These are phyloP conservation scores for Solanum hybrid DNA, from an alignment of 305 asterid species.

Conservation along the genomic window DNA sequence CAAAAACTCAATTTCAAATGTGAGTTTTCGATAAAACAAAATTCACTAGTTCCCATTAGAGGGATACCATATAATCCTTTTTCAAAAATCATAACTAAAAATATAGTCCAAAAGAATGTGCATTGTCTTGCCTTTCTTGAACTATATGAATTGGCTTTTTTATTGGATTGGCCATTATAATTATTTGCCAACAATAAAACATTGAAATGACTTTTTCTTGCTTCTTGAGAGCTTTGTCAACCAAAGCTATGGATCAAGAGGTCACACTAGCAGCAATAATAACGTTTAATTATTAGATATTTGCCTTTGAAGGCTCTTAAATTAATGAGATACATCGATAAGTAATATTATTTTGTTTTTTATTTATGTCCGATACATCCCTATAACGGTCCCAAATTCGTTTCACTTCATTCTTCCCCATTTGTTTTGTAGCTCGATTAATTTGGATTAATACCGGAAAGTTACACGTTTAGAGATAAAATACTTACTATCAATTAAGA, in stretches of 20 bases:
- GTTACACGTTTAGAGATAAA: background rate
- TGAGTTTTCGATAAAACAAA: background rate
- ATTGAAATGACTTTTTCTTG: background rate
- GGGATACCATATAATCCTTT: background rate
- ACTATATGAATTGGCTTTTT: background rate
- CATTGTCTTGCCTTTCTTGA: background rate
- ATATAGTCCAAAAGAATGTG: background rate
- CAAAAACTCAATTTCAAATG: background rate
- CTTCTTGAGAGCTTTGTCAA: background rate
- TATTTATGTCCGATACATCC: background rate
- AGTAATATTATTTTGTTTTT: background rate
- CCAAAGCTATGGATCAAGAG: background rate
- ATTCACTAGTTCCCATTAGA: background rate
- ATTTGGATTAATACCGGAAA: background rate
- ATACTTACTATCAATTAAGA: background rate
- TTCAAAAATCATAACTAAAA: background rate
- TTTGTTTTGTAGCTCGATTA: background rate
- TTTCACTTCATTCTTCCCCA: background rate
- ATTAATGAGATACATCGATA: background rate
- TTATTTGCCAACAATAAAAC: background rate
- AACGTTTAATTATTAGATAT: background rate
- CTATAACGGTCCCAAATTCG: rapidly evolving
- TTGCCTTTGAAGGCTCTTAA: background rate
- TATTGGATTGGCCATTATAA: background rate
- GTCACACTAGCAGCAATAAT: background rate